Conservation (phyloP, 2,329 filamentous ascomycete genomes). For the Botrytis byssoidea region DNA sequence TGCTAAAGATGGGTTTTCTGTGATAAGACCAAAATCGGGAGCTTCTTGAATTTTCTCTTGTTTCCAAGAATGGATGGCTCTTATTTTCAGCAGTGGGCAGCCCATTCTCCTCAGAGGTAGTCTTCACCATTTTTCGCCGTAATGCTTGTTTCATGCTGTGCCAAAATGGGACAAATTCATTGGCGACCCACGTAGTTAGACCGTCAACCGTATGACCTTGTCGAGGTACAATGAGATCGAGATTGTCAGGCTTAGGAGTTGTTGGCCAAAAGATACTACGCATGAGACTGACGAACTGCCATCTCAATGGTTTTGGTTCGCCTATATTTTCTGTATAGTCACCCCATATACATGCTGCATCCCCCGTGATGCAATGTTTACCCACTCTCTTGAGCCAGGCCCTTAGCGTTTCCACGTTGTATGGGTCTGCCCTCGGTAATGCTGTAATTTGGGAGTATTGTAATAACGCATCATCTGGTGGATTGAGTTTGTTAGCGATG, state of each 20-base stretch:
- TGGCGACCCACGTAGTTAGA: conserved; percentile 27
- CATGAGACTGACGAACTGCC: conserved; percentile 17
- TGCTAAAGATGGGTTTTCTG: not conserved
- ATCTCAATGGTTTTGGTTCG: conserved; percentile 3
- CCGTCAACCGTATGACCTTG: conserved; percentile 20
- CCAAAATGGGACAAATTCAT: conserved; percentile 25
- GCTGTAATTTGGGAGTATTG: conserved; percentile 23
- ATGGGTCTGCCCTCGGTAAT: conserved; percentile 23
- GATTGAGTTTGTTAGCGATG: not conserved
- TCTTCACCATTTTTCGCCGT: not conserved
- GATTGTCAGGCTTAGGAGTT: not conserved
- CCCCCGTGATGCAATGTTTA: conserved; percentile 7
- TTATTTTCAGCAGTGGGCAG: conserved; percentile 5
- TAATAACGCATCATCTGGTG: conserved; percentile 25
- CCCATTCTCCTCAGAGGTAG: not conserved
- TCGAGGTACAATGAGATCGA: conserved; percentile 25
- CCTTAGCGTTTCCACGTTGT: conserved; percentile 23
- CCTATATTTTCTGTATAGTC: not conserved
- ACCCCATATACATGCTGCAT: conserved; percentile 20
- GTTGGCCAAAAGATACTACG: not conserved
- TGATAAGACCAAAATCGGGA: not conserved
- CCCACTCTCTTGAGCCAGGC: not conserved
- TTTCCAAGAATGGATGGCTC: not conserved
- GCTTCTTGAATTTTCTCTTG: not conserved
- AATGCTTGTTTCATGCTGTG: conserved; percentile 4